Evolutionary conservation across 2,329 filamentous ascomycete genomes (phyloP), one percentile per base, ranked within the genome.

Genomic region (Boeremia exigua): DNA sequence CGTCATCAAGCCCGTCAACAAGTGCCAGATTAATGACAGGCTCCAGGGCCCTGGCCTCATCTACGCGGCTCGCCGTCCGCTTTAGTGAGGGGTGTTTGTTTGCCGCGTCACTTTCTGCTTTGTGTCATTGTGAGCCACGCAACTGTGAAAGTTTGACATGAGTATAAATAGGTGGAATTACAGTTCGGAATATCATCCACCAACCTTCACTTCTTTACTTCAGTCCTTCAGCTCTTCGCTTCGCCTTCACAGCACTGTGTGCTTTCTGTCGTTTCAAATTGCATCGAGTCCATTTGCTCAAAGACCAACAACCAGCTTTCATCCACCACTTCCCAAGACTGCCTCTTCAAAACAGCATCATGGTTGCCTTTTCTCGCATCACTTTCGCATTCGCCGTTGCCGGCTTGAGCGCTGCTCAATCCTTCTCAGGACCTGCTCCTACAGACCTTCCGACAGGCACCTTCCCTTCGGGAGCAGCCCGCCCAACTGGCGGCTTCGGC

Each of bases 11-110:
- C 29, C 33, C 36, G 19, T 48, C 32, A 37, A 52, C 54, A 52
- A 44, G 54, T 48, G 33, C 44, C 54, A 52, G 54, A 52, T 57
- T 44, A 19, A 57, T 49, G 54, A 57, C 44, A 53, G 48, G 27
- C 38, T 19, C 54, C 29, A 9, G 43, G 14, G 25, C 28, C 23
- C 46, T 23, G 34, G 29, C 43, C n/a, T 7, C 11, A 39, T 10
- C 27, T 44, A 34, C 54, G 44, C 48, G 54, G 48, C 48, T 48
- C 36, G 33, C 27, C 47, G 19, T 29, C 43, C 19, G 11, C 44
- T 34, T 32, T 30, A 12, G 37, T 25, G 32, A 40, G 27, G 9
- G 23, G 25, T 8, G 9, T 45, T 46, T 36, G 28, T 48, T 46
- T 38, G 54, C 54, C 43, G 48, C 48, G 48, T 57, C 27, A 57